Conservation (phyloP, 768 basidiomycete genomes). For the Ephemerocybe angulata region DNA sequence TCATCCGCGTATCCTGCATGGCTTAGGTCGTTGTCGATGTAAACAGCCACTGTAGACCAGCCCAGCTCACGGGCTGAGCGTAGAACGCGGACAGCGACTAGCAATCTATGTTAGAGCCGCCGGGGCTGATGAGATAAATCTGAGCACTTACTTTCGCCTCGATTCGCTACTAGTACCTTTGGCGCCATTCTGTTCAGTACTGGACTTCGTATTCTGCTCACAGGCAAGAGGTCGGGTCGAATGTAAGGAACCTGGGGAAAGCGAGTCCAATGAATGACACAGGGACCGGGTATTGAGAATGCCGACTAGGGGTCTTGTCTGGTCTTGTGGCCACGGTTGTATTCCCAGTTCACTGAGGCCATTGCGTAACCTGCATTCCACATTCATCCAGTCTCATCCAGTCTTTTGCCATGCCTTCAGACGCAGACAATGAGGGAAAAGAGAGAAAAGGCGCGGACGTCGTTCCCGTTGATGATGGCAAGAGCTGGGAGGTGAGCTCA, state of each 20-base stretch:
- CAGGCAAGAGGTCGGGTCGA: neutral
- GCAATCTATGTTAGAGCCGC: neutral
- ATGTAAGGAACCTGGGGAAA: slow-evolving; percentile 1
- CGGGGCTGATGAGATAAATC: slow-evolving; percentile 19
- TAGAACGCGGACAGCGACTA: slow-evolving; percentile 88
- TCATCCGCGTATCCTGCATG: slow-evolving; percentile 79
- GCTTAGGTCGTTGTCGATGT: slow-evolving; percentile 81
- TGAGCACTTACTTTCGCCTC: slow-evolving; percentile 55
- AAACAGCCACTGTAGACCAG: slow-evolving; percentile 86
- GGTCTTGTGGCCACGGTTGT: too few relatives aligned
- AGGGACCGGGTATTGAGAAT: neutral
- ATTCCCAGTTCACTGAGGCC: too few relatives aligned
- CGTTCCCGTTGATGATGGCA: slow-evolving; percentile 23
- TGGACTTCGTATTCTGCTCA: neutral
- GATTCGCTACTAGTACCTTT: slow-evolving; percentile 73
- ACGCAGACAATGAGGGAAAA: neutral
- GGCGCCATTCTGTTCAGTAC: slow-evolving; percentile 30
- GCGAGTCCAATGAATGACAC: neutral
- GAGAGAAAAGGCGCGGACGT: neutral
- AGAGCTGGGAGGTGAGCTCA: slow-evolving; percentile 29
- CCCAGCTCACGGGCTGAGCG: slow-evolving; percentile 81
- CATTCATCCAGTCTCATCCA: neutral
- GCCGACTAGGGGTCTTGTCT: neutral
- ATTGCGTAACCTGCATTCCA: neutral
- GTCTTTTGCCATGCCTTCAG: slow-evolving; percentile 18